Base-by-base conservation (phyloP, 805 yeast genomes). In the Spathaspora gorwiae region DNA sequence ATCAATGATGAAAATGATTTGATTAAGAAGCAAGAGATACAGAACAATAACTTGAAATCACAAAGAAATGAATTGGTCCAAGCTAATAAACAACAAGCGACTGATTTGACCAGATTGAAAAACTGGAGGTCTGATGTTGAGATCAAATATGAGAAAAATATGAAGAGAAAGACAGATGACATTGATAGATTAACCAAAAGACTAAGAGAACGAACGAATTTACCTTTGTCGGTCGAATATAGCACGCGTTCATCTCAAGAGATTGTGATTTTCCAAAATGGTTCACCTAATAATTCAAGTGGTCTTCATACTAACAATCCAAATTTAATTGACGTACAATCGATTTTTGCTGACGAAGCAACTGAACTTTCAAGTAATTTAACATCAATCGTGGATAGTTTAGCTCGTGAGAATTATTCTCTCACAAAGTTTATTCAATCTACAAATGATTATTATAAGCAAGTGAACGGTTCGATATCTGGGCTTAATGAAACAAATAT, bases 341-440 rank as follows among this genome's bases (percentile, higher is more conserved):
- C 37, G 11, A 29, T 42, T 12, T 11, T 50, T 4, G 24, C 39
- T 15, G 27, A 40, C n/a, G 53, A 50, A 33, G 29, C 32, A 11
- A 33, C 39, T 27, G 51, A 36, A 10, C 26, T 44, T 7, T 30
- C 47, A 7, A 37, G 31, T 11, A 45, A 49, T 15, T 40, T 45
- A 26, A 62, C 70, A 7, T 61, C 60, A 7, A 55, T 70, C 19
- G 61, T 70, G 5, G 71, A 69, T 40, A 63, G 61, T 41, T 56
- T 70, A 39, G 56, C 66, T 41, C 47, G 52, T 5, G 75, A 72
- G 46, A 72, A 71, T 49, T 57, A 57, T 39, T 64, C 65, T 46
- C 70, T 64, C 47, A 53, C 70, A 10, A 53, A 50, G 34, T 65
- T 71, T 42, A 50, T 66, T 19, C 55, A 58, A 26, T 49, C 50